These are phyloP conservation scores for Sclerotinia subarctica DNA, from an alignment of 2,329 filamentous ascomycete species.

Conservation along the genomic window DNA sequence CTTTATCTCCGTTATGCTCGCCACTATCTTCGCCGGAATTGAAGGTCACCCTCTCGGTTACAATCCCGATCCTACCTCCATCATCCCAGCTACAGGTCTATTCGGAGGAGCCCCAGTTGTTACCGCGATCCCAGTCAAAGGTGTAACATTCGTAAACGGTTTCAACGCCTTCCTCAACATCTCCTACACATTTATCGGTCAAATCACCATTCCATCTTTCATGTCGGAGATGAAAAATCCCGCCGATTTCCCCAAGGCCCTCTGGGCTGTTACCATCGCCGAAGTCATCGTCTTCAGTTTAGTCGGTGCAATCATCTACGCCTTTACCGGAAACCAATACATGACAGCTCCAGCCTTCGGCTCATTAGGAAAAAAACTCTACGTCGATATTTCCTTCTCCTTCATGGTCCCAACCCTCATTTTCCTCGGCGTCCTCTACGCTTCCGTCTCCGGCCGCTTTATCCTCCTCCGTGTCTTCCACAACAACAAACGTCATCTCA, in stretches of 20 bases:
- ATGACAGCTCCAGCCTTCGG: conserved; percentile 86
- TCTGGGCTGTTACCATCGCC: conserved; percentile 85
- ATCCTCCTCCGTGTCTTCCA: conserved; percentile 88
- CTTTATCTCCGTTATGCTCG: conserved; percentile 82
- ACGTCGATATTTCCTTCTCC: conserved; percentile 85
- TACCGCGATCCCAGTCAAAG: conserved; percentile 60
- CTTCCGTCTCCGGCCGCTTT: conserved; percentile 84
- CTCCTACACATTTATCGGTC: conserved; percentile 92
- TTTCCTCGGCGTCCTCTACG: conserved; percentile 87
- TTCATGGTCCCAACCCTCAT: conserved; percentile 96
- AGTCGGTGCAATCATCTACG: conserved; percentile 78
- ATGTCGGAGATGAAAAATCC: conserved; percentile 87
- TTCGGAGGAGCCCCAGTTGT: conserved; percentile 61
- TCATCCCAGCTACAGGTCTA: conserved; percentile 31
- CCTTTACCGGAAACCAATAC: conserved; percentile 86
- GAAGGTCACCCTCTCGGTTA: conserved; percentile 71
- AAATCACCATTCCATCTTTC: conserved; percentile 90
- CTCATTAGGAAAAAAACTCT: conserved; percentile 67
- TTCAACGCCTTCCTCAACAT: conserved; percentile 94
- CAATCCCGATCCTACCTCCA: conserved; percentile 46
- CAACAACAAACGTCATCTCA: conserved; percentile 69
- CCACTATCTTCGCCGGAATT: conserved; percentile 76
- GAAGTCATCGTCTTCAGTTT: conserved; percentile 84
- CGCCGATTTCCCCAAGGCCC: conserved; percentile 85
- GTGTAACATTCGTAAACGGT: conserved; percentile 76